These are phyloP conservation scores for Micractinium sp. DNA, from an alignment of 139 green algal genomes.

Conservation along the genomic window DNA sequence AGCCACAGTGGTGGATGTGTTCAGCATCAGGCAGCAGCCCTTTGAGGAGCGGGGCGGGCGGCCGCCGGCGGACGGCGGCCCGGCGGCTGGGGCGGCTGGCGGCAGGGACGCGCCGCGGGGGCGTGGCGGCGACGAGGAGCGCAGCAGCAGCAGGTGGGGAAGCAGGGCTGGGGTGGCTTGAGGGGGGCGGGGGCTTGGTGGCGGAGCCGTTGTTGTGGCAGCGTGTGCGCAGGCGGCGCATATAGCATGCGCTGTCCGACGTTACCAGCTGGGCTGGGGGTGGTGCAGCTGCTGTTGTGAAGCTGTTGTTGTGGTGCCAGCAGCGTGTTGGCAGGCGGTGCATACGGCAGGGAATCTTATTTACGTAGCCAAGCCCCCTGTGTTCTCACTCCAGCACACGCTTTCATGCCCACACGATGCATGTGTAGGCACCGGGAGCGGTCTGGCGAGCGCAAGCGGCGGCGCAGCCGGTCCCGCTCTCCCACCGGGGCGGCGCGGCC, in stretches of 20 bases:
- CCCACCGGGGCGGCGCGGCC: background rate
- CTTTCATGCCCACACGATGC: too few species aligned
- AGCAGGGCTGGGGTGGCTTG: background rate
- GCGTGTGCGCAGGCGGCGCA: too few species aligned
- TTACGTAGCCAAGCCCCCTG: too few species aligned
- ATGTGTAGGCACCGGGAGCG: background rate
- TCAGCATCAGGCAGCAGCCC: background rate
- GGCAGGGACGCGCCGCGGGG: background rate
- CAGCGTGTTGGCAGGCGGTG: too few species aligned
- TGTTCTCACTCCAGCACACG: background rate
- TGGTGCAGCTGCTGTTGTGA: too few species aligned
- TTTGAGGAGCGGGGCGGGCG: conserved; percentile 1
- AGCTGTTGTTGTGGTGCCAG: too few species aligned
- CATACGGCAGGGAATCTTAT: too few species aligned
- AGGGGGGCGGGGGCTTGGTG: too few species aligned
- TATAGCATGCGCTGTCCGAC: too few species aligned
- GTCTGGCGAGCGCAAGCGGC: background rate
- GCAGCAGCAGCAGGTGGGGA: background rate
- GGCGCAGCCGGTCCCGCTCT: background rate
- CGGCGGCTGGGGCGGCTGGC: background rate
- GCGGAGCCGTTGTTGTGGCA: background rate
- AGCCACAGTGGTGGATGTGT: background rate
- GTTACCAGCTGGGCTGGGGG: too few species aligned
- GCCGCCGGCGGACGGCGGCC: conserved; percentile 7
- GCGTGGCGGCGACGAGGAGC: background rate